These are phyloP conservation scores for Fusarium palustre DNA, from an alignment of 2,329 filamentous ascomycete species.

Conservation along the genomic window DNA sequence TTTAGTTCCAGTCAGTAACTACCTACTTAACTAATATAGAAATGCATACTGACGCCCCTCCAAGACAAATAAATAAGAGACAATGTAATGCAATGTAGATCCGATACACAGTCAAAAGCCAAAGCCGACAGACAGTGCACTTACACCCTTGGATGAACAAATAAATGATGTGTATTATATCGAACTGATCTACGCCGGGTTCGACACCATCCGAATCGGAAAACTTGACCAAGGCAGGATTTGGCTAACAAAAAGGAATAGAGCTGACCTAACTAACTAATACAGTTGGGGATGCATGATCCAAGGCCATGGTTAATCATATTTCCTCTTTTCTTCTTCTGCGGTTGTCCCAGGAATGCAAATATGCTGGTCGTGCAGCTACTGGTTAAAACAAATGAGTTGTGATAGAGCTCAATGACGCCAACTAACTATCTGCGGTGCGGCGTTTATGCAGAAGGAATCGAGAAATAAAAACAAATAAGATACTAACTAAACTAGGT, in stretches of 20 bases:
- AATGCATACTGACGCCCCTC: neutral
- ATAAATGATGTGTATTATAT: neutral
- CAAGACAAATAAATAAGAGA: neutral
- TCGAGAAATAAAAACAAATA: conserved; percentile 2
- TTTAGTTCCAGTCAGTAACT: neutral
- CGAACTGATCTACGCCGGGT: conserved; percentile 5
- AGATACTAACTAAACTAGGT: neutral
- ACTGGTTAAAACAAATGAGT: neutral
- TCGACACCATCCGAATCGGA: neutral
- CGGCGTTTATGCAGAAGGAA: conserved; percentile 3
- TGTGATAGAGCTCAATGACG: conserved; percentile 15
- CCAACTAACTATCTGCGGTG: neutral
- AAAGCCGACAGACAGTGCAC: neutral
- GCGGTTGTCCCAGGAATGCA: conserved; percentile 14
- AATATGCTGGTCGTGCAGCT: neutral
- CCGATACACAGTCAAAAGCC: neutral
- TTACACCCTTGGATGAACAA: neutral
- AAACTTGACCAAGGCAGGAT: neutral
- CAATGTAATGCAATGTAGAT: conserved; percentile 12
- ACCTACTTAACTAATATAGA: neutral
- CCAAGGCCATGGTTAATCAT: neutral
- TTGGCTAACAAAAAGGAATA: neutral
- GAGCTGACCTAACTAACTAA: neutral
- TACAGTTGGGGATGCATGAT: neutral
- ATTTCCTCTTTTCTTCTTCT: neutral